Conservation (phyloP, 257 asterid species). For the Verbascum thapsus region DNA sequence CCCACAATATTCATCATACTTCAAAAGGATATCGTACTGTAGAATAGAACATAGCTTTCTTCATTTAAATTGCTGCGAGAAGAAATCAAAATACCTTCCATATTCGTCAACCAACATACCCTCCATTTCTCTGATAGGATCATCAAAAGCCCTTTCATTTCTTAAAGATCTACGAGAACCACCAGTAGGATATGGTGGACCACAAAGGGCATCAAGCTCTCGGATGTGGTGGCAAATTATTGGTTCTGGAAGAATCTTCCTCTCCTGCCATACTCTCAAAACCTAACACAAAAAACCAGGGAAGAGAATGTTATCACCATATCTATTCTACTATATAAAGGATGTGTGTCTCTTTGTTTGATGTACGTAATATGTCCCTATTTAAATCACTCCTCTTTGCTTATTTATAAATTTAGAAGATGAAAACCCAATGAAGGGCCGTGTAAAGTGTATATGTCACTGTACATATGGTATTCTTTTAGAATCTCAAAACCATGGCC, state of each 20-base stretch:
- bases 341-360: no score
- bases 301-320: constrained; percentile 20
- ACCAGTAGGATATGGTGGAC: constrained; percentile 58
- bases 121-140: constrained; percentile 89
- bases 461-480: no score
- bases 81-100: constrained; percentile 63
- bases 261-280: constrained; percentile 91
- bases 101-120: constrained; percentile 94
- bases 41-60: constrained; percentile 2
- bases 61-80: background rate
- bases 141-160: constrained; percentile 86
- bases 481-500: no score
- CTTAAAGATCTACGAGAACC: constrained; percentile 64
- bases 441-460: no score
- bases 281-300: constrained; percentile 53
- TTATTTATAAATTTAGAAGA: no score
- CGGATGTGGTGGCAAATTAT: constrained; percentile 75
- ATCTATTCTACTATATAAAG: no score
- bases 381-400: no score
- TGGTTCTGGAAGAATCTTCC: constrained; percentile 80
- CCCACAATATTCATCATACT: constrained; percentile 11
- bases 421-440: no score
- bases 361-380: no score
- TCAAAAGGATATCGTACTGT: constrained; percentile 12
- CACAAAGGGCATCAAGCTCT: constrained; percentile 77